Base-by-base conservation (phyloP, 306 rosid genomes). In the Dryas drummondii region DNA sequence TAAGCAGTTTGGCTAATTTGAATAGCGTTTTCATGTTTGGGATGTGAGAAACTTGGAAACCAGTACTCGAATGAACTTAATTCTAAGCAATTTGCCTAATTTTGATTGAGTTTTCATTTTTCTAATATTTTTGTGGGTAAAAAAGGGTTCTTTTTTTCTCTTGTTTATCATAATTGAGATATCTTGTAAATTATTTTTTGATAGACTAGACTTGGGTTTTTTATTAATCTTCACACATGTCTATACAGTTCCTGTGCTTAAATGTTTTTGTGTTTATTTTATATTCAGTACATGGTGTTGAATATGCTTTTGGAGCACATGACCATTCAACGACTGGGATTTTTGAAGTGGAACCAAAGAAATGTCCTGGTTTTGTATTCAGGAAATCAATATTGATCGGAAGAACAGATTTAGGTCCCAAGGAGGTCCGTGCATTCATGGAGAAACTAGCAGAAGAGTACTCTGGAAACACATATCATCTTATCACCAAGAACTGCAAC, bases 231-330 rank as follows among this genome's bases (percentile, higher is more conserved):
- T 51, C 3, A 48, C 49, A 57, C 41, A 73, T 48, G 13, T 19
- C 6, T 65, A 2, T 19, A 4, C 42, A 49, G 45, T 62, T 51
- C 13, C 52, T 46, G 77, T 63, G 16, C 59, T 2, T 32, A 12
- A 8, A 80, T 19, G 37, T 52, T 22, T 3, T 73, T 68, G 15
- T 27, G 67, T 60, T 52, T 55, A 58, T 66, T 59, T 72, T 64
- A 4, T 47, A 1, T 83, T 51, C 49, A 94, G 99, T 96, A 83
- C 98, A 92, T 71, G 96, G 83, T 2, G 77, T 90, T 78, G 99
- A 96, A 78, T 96, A 96, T 76, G 97, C 96, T 27, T 96, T 92
- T 80, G 99, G 99, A 69, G 99, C 99, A 1, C 99, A 96, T 73
- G 99, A 96, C 12, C 91, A 82, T 56, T 47, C 90, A 54, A 76